Base-by-base conservation (phyloP, 305 asterid species). In the Ruellia speciosa region DNA sequence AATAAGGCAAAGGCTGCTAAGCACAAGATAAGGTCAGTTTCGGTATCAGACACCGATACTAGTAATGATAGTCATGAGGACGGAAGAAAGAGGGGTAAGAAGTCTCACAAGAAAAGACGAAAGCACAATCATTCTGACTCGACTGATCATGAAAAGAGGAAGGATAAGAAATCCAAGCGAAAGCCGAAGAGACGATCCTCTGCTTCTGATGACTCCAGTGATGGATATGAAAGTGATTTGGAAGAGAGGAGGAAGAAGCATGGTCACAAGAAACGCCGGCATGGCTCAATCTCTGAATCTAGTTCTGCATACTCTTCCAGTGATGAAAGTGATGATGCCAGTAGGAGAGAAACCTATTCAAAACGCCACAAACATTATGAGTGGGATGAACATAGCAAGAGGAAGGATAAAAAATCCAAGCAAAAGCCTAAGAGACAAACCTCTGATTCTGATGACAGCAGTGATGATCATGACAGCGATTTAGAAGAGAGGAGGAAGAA, bases 21-120 rank as follows among this genome's bases (percentile, higher is more conserved):
- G 67, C 84, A 69, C 74, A 88, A 81, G 82, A 79, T 80, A 73
- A 81, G 82, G 63, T 79, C 85, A 37, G 70, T 52, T 10, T 78
- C 85, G 0, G 73, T 49, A 17, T 77, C 87, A n/a, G 94, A 79
- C 19, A 59, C 54, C 33, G 86, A 76, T 53, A 71, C 77, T 14
- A 78, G 67, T 49, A 62, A 73, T 61, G 86, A 79, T 16, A 56
- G 79, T 46, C 64, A 72, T 47, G 80, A 72, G 4, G 73, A 64
- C 7, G 74, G 64, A 48, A 78, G 80, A 68, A 84, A 72, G 78
- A 67, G 79, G 55, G 52, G 49, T 24, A 87, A 59, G 50, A 84
- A 64, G 76, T 62, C 79, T 70, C 90, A 72, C 70, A 88, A 77
- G 78, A 83, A 77, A 64, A 72, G 65, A 55, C 80, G 83, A 72